Conservation (phyloP, 129 eudicot genomes). For the Helichrysum umbraculigerum region DNA sequence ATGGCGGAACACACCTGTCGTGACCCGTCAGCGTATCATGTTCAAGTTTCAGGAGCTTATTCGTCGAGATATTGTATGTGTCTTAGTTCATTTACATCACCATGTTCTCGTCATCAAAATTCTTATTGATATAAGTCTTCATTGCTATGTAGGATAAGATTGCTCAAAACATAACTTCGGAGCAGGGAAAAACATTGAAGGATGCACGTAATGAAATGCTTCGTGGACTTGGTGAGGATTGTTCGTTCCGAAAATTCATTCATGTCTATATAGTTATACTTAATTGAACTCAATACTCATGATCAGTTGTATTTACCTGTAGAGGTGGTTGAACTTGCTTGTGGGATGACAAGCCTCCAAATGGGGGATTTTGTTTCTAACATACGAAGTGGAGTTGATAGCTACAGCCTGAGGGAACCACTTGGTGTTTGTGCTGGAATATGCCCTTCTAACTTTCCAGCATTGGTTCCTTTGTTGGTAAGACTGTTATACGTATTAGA, state of each 20-base stretch:
- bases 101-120: neutral
- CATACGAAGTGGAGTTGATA: conserved; percentile 73
- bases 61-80: conserved; percentile 73
- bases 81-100: neutral
- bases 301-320: conserved; percentile 25
- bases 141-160: conserved; percentile 68
- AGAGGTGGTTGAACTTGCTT: conserved; percentile 98
- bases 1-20: conserved; percentile 83
- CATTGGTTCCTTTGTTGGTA: conserved; percentile 95
- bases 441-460: conserved; percentile 91
- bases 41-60: conserved; percentile 89
- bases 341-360: conserved; percentile 88
- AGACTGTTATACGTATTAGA: conserved; percentile 20
- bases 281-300: conserved; percentile 7
- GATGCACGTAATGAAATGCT: conserved; percentile 92
- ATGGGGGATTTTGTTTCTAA: conserved; percentile 93
- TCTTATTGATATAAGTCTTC: conserved; percentile 16
- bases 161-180: conserved; percentile 76
- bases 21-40: conserved; percentile 86
- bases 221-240: conserved; percentile 75
- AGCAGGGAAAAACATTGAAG: conserved; percentile 88
- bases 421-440: conserved; percentile 98
- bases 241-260: neutral
- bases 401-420: conserved; percentile 88
- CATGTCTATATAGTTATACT: conserved; percentile 9